Conservation (phyloP, 768 basidiomycete genomes). For the Suillus weaverae region DNA sequence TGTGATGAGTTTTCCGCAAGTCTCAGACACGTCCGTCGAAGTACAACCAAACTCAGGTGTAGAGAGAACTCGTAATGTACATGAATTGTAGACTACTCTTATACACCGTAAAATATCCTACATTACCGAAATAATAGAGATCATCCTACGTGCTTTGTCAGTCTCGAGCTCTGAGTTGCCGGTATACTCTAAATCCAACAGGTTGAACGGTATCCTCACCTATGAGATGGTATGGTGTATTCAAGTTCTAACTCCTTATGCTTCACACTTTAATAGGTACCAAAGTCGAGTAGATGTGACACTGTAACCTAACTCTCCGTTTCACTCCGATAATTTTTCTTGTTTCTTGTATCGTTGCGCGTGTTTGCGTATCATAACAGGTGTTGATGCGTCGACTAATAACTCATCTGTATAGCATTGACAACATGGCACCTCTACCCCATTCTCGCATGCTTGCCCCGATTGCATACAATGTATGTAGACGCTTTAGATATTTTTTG, state of each 20-base stretch:
- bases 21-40: too few relatives aligned
- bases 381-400: not conserved
- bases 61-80: too few relatives aligned
- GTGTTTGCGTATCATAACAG: not conserved
- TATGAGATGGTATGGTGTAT: not conserved
- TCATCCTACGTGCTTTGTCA: too few relatives aligned
- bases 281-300: not conserved
- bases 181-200: too few relatives aligned
- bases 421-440: not conserved
- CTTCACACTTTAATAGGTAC: not conserved
- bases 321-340: not conserved
- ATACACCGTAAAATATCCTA: too few relatives aligned
- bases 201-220: not conserved
- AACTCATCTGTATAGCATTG: not conserved
- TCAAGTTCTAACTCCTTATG: not conserved
- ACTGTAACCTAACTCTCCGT: not conserved
- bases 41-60: too few relatives aligned
- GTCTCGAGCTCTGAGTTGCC: too few relatives aligned
- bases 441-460: not conserved
- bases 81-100: too few relatives aligned
- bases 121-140: too few relatives aligned
- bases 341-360: not conserved
- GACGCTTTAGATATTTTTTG: not conserved
- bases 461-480: not conserved
- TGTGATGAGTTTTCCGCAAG: too few relatives aligned